Evolutionary conservation across 2,329 filamentous ascomycete genomes (phyloP).

Genomic region (Blumeria hordei): DNA sequence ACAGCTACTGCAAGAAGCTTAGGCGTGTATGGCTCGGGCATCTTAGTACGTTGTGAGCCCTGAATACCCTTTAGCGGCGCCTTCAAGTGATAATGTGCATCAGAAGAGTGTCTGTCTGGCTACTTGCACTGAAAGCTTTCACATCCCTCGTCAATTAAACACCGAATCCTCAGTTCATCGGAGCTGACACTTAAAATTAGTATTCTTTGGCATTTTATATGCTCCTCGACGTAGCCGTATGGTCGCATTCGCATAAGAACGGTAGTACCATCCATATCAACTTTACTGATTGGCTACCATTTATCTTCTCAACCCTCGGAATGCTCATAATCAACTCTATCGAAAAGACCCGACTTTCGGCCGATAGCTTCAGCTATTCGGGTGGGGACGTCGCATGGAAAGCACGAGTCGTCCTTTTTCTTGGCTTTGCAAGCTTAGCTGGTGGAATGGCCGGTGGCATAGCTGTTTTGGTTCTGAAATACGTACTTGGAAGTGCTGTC

Average conservation of each 20-base stretch:
- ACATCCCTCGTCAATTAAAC: too few species aligned
- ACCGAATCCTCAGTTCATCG: background rate
- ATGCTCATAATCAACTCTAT: conserved; percentile 51
- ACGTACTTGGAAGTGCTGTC: conserved; percentile 28
- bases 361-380: conserved; percentile 37
- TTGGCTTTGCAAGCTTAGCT: conserved; percentile 39
- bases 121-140: too few species aligned
- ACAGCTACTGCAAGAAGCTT: conserved; percentile 37
- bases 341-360: conserved; percentile 38
- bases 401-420: conserved; percentile 40
- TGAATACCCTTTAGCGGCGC: background rate
- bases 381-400: conserved; percentile 43
- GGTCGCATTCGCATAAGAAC: conserved; percentile 36
- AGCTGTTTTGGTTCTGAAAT: conserved; percentile 43
- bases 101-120: too few species aligned
- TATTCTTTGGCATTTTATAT: conserved; percentile 46
- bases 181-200: conserved; percentile 16
- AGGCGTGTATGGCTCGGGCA: conserved; percentile 37
- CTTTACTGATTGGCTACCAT: conserved; percentile 46
- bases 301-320: conserved; percentile 40
- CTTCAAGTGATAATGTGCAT: too few species aligned
- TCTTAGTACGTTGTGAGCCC: conserved; percentile 25
- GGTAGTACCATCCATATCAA: conserved; percentile 35
- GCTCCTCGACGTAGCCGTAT: conserved; percentile 42
- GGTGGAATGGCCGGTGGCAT: conserved; percentile 46